These are phyloP conservation scores for Solanum hybrid DNA, from an alignment of 305 asterid genomes.

Conservation along the genomic window DNA sequence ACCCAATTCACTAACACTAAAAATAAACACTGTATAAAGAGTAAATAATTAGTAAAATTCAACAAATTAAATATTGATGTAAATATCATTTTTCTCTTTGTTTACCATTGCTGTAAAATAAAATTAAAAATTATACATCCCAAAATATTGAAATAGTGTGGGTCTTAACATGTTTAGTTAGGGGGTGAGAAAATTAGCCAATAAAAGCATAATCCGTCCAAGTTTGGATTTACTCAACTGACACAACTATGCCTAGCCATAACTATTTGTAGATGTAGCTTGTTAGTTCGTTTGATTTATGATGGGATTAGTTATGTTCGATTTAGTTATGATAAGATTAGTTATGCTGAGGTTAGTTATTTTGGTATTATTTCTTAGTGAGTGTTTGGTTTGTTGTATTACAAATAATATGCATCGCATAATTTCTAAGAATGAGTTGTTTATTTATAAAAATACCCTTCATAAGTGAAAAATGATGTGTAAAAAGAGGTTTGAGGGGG, in stretches of 20 bases:
- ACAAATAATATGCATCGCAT: not conserved
- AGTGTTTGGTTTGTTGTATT: too few relatives aligned
- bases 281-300: not conserved
- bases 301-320: fast-evolving
- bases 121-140: not conserved
- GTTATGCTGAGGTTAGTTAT: fast-evolving
- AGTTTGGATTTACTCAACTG: too few relatives aligned
- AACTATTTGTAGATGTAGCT: not conserved
- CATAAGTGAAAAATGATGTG: not conserved
- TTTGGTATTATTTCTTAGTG: too few relatives aligned
- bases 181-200: too few relatives aligned
- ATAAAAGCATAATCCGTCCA: too few relatives aligned
- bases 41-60: not conserved
- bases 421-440: too few relatives aligned
- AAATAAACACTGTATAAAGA: not conserved
- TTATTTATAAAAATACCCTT: too few relatives aligned
- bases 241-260: not conserved
- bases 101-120: not conserved
- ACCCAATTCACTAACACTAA: not conserved
- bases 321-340: too few relatives aligned
- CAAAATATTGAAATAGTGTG: not conserved
- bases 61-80: not conserved
- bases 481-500: not conserved
- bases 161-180: not conserved
- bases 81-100: not conserved